Base-by-base conservation (phyloP, 2,329 filamentous ascomycete species). In the Arthrinium puccinioides region DNA sequence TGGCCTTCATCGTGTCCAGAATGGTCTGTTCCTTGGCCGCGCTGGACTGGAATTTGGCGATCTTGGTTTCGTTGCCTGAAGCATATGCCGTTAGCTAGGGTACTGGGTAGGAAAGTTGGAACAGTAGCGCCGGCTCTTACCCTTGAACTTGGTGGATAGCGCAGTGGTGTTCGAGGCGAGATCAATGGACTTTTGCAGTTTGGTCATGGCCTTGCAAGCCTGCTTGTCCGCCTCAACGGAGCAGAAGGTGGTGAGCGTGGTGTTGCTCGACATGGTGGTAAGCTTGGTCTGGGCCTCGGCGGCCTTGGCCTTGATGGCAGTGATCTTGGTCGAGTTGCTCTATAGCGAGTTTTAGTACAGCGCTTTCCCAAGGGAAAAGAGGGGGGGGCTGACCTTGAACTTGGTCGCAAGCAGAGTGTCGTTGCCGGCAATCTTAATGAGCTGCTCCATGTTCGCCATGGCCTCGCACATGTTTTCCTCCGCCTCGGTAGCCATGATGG, bases 151-250 rank as follows among this genome's bases (percentile, higher is more conserved):
- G 28, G 50, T 34, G 21, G 52, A 45, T 11, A 66, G 53, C 33
- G 48, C 44, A 14, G 61, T 64, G 9, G 49, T 39, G 51, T 66
- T 64, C 44, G 40, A 40, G 21, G 59, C 61, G 9, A 60, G 41
- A 27, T 52, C 45, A 37, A 60, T 45, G 23, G 57, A 28, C 32
- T 47, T 37, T 42, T 54, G 56, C 3, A 61, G 46, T 34, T 45
- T 45, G 31, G 44, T 23, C 38, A 66, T 54, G 36, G 55, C 42
- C 36, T 50, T 51, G 56, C 62, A 65, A 35, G 55, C 35, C 13
- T 30, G 11, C 16, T 34, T 29, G 28, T 33, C 37, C 23, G 18
- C 16, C 36, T 43, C 26, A 16, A 27, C 41, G 27, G 45, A 36
- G 33, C 45, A 48, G 41, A 48, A 43, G 25, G 15, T 21, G 10